phyloP scores from a whole-genome alignment of 768 basidiomycete species.

The Suillus discolor region DNA sequence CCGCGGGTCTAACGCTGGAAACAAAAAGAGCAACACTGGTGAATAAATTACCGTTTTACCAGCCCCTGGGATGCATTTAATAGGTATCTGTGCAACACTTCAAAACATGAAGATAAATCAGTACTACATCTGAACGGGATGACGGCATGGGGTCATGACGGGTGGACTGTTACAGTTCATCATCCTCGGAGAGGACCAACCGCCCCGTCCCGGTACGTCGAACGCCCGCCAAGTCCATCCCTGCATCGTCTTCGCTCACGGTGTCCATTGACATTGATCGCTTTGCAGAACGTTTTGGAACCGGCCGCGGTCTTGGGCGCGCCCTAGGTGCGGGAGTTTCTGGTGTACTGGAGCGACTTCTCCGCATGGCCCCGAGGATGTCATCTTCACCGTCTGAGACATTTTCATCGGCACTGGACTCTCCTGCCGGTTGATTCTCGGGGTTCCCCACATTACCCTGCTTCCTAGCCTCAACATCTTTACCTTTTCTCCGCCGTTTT shows the following conservation, averaged over 20 bases:
- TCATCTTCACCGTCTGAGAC: conserved; percentile 29
- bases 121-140: conserved; percentile 12
- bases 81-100: not conserved
- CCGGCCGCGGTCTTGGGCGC: conserved; percentile 43
- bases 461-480: conserved; percentile 49
- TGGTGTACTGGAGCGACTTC: conserved; percentile 27
- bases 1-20: not conserved
- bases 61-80: not conserved
- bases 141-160: conserved; percentile 9
- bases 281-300: conserved; percentile 32
- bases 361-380: conserved; percentile 21
- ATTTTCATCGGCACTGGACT: conserved; percentile 20
- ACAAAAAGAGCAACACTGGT: not conserved
- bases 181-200: conserved; percentile 41
- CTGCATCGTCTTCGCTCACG: not conserved
- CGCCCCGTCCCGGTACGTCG: conserved; percentile 29
- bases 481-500: conserved; percentile 54
- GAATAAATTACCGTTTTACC: not conserved
- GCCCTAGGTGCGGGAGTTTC: conserved; percentile 20
- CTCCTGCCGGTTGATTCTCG: conserved; percentile 36
- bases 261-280: not conserved
- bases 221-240: not conserved
- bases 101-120: conserved; percentile 7
- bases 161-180: conserved; percentile 29
- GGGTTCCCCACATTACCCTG: conserved; percentile 27